Base-by-base conservation (phyloP, 768 basidiomycete species). In the Termitomyces sp. region DNA sequence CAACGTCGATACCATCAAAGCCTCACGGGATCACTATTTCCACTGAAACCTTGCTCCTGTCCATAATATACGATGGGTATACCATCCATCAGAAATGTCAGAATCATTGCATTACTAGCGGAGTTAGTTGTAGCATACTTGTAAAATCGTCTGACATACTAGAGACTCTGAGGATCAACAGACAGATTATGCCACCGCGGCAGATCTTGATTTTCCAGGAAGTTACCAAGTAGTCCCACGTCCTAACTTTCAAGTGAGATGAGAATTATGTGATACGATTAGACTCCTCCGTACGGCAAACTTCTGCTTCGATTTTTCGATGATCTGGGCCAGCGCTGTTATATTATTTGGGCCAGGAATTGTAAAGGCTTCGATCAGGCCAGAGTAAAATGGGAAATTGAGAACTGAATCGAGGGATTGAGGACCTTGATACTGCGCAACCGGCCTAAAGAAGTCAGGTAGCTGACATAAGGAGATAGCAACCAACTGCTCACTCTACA, bases 41-140 rank as follows among this genome's bases (percentile, higher is more conserved):
- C 90, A 56, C 71, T 73, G 68, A 88, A 86, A 42, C 77, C 73
- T 67, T 91, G 90, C 64, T 92, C 90, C 70, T 89, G 88, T 1
- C 90, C 90, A 59, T 90, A 89, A 68, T 92, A 92, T 12, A 90
- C 80, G 58, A 92, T 84, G 0, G 90, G 90, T 62, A 90, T 89
- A n/a, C 90, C 89, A 58, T 91, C 90, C 50, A 81, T 80, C 82
- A 91, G 84, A 69, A 88, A 91, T 57, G 74, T 84, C 64, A 87
- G 83, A 9, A 82, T 73, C 84, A 91, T 84, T 14, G 88, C 86
- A 68, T 91, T 91, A 64, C 85, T 87, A 45, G 42, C 44, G 5
- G 38, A 62, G n/a, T 35, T 18, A 32, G 20, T 36, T 32, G 51
- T 51, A 42, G 20, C 33, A 32, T 44, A 49, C 22, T 28, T 30